These are phyloP conservation scores for Ophiocytium majus DNA, from an alignment of 352 stramenopile genomes.

Conservation along the genomic window DNA sequence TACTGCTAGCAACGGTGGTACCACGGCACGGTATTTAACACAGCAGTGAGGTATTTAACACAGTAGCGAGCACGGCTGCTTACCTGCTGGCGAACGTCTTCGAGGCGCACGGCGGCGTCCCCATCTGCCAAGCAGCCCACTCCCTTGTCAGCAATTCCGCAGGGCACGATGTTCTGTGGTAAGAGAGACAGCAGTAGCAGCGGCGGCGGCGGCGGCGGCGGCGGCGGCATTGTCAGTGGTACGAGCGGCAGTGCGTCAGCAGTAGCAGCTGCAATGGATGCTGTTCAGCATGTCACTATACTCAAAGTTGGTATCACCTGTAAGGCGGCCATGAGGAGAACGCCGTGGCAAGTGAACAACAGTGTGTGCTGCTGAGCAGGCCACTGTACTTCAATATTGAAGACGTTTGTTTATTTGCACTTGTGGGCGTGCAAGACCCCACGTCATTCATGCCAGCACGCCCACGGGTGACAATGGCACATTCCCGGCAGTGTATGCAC, in stretches of 20 bases:
- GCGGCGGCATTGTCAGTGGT: neutral
- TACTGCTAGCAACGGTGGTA: no score
- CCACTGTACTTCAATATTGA: neutral
- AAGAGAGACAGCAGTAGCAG: neutral
- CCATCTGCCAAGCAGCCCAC: constrained; percentile 30
- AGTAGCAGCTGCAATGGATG: neutral
- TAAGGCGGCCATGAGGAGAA: neutral
- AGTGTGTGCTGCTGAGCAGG: no score
- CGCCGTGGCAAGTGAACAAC: neutral
- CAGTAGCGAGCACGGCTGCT: neutral
- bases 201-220: neutral
- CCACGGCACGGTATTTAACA: no score
- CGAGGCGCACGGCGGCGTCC: neutral
- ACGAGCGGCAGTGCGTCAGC: neutral
- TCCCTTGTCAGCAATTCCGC: constrained; percentile 32
- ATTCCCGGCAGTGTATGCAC: neutral
- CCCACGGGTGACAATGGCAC: neutral
- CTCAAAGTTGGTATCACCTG: constrained; percentile 1
- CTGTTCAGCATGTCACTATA: no score
- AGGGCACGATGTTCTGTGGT: constrained; percentile 34
- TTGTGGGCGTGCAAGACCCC: no score
- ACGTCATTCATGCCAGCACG: neutral
- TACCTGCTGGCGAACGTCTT: neutral
- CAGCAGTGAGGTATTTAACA: neutral
- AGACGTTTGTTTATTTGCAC: neutral